Conservation (phyloP, 2,329 filamentous ascomycete genomes). For the Nothopassalora personata region DNA sequence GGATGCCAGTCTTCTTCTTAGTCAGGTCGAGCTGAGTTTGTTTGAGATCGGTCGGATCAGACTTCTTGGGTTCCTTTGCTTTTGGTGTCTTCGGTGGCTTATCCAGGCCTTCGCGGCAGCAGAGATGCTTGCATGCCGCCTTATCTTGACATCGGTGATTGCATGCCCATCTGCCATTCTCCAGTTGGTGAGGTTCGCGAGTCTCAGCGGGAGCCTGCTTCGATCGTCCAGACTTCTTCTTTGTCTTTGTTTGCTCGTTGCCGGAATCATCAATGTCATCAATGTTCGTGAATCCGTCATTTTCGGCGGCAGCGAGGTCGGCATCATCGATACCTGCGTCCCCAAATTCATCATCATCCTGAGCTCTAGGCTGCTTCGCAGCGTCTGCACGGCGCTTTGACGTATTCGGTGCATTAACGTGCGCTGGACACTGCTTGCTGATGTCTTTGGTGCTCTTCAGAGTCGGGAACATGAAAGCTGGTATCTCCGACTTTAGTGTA, state of each 20-base stretch:
- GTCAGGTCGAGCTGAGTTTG: slow-evolving; percentile 28
- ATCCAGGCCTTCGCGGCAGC: slow-evolving; percentile 66
- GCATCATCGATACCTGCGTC: slow-evolving; percentile 50
- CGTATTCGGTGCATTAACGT: slow-evolving; percentile 24
- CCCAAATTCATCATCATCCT: slow-evolving; percentile 46
- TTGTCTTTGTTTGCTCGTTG: slow-evolving; percentile 1
- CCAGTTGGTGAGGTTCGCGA: slow-evolving; percentile 48
- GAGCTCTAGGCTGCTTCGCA: background rate
- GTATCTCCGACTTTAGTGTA: slow-evolving; percentile 47
- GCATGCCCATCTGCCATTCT: slow-evolving; percentile 69
- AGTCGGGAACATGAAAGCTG: slow-evolving; percentile 40
- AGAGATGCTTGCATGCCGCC: slow-evolving; percentile 61
- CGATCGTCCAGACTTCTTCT: slow-evolving; percentile 8
- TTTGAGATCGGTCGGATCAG: slow-evolving; percentile 18
- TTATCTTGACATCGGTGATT: slow-evolving; percentile 65
- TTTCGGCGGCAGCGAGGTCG: slow-evolving; percentile 43
- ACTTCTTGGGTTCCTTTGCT: slow-evolving; percentile 30
- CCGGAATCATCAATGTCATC: slow-evolving; percentile 44
- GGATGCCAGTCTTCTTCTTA: slow-evolving; percentile 15
- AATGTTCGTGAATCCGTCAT: slow-evolving; percentile 46
- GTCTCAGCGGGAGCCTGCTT: slow-evolving; percentile 7
- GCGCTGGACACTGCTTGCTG: background rate
- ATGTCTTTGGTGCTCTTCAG: slow-evolving; percentile 19
- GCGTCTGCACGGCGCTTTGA: slow-evolving; percentile 22
- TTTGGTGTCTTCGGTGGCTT: slow-evolving; percentile 53